Evolutionary conservation across 768 basidiomycete genomes (phyloP).

Genomic region (Rhodotorula babjevae): DNA sequence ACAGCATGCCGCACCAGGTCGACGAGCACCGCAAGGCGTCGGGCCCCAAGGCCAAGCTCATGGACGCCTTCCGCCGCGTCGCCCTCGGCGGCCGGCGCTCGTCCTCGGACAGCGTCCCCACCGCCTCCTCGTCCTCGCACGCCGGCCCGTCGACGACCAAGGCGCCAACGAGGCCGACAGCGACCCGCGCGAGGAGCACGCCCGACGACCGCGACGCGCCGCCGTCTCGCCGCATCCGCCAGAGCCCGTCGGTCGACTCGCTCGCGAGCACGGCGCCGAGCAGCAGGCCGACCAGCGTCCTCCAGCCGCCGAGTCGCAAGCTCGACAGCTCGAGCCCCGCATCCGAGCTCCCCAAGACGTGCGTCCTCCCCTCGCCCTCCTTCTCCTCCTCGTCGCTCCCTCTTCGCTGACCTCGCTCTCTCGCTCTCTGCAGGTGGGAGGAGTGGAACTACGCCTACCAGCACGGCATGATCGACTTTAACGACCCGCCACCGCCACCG

Average conservation of each 20-base stretch:
- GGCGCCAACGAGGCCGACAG: no score
- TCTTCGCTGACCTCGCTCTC: no score
- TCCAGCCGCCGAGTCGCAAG: neutral
- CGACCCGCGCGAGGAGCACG: no score
- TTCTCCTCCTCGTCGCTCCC: no score
- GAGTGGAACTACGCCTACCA: slow-evolving; percentile 30
- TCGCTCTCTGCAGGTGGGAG: neutral
- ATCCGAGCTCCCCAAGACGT: slow-evolving; percentile 24
- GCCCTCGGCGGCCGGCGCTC: slow-evolving; percentile 4
- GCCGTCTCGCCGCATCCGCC: neutral
- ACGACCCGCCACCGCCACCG: slow-evolving; percentile 35
- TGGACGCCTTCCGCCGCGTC: slow-evolving; percentile 14
- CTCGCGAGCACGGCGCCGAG: neutral
- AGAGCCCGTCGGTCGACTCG: neutral
- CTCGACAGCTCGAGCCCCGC: slow-evolving; percentile 26
- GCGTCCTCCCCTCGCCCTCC: neutral
- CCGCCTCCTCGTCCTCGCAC: neutral
- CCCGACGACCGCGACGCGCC: neutral
- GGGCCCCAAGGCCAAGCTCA: neutral
- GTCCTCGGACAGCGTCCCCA: neutral
- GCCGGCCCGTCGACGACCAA: neutral
- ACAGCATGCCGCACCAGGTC: neutral
- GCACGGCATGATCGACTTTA: slow-evolving; percentile 24
- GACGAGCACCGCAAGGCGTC: neutral
- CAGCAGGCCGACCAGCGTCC: neutral